A percentile compares a stretch with the other conserved stretches of the same genome.
phyloP scores from a whole-genome alignment of 148 eudicot species.

The Silene uniflora region DNA sequence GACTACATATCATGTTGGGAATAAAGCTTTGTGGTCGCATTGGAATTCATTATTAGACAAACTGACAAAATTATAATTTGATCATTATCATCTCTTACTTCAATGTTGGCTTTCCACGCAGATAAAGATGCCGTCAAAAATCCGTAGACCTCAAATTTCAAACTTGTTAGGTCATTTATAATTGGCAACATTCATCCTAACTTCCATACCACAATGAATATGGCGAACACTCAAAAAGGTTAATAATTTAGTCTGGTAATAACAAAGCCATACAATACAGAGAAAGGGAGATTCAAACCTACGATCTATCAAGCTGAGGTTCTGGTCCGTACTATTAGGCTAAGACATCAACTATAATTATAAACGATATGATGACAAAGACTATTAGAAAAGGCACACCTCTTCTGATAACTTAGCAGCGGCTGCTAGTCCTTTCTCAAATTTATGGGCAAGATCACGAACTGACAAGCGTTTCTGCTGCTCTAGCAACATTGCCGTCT shows the following conservation, averaged over 20 bases:
- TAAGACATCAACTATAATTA: too few relatives aligned
- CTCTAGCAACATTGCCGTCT: conserved; percentile 85
- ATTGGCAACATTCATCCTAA: background rate
- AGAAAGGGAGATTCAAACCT: too few relatives aligned
- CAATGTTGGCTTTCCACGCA: too few relatives aligned
- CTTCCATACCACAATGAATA: background rate
- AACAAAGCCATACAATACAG: background rate
- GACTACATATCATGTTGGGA: background rate
- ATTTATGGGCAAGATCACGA: conserved; percentile 94
- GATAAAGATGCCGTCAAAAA: too few relatives aligned
- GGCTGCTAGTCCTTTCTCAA: conserved; percentile 95
- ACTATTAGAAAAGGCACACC: conserved; percentile 39
- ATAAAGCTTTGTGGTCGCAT: background rate
- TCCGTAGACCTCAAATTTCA: too few relatives aligned
- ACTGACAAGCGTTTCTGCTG: conserved; percentile 94
- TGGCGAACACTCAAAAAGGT: background rate
- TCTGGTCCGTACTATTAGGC: too few relatives aligned
- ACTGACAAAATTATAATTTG: too few relatives aligned
- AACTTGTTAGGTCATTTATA: too few relatives aligned
- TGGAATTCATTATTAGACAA: background rate
- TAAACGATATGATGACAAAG: background rate
- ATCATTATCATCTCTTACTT: too few relatives aligned
- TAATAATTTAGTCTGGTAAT: background rate
- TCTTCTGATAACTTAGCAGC: conserved; percentile 95
- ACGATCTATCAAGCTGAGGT: too few relatives aligned